Evolutionary conservation across 768 basidiomycete species (phyloP).

Genomic region (Termitomyces sp.): DNA sequence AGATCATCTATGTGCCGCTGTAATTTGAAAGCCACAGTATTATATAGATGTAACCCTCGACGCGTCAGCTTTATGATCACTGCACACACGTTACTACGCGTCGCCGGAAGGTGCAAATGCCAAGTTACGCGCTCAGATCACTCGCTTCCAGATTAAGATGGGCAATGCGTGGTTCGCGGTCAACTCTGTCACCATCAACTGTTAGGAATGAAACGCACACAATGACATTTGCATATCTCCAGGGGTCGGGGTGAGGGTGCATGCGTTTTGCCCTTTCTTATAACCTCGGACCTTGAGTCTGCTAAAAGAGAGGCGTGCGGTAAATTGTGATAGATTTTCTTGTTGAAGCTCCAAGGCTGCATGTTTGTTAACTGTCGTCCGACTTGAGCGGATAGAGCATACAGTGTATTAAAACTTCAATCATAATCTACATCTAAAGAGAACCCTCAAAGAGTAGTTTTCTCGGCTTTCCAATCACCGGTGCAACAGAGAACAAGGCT

Average conservation of each 20-base stretch:
- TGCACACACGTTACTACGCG: not conserved
- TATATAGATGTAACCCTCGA: not conserved
- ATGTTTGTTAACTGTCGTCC: not conserved
- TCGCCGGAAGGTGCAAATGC: not conserved
- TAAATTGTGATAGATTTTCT: not conserved
- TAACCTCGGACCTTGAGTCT: not conserved
- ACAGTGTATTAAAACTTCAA: slow-evolving; percentile 5
- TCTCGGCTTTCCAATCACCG: slow-evolving; percentile 42
- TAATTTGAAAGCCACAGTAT: not conserved
- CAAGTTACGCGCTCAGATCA: not conserved
- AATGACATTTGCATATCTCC: not conserved
- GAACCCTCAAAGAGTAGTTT: slow-evolving; percentile 45
- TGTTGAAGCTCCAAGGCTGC: not conserved
- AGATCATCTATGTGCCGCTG: not conserved
- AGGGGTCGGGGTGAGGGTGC: not conserved
- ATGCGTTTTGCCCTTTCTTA: not conserved
- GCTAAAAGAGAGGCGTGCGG: not conserved
- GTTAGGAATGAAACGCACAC: not conserved
- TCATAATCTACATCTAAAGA: slow-evolving; percentile 21
- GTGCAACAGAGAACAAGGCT: slow-evolving; percentile 39
- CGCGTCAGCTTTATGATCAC: not conserved
- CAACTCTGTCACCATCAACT: not conserved
- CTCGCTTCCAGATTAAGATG: not conserved
- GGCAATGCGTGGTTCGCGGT: not conserved
- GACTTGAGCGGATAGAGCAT: not conserved